phyloP scores from a whole-genome alignment of 2,329 filamentous ascomycete genomes.

The Truncatella angustata region DNA sequence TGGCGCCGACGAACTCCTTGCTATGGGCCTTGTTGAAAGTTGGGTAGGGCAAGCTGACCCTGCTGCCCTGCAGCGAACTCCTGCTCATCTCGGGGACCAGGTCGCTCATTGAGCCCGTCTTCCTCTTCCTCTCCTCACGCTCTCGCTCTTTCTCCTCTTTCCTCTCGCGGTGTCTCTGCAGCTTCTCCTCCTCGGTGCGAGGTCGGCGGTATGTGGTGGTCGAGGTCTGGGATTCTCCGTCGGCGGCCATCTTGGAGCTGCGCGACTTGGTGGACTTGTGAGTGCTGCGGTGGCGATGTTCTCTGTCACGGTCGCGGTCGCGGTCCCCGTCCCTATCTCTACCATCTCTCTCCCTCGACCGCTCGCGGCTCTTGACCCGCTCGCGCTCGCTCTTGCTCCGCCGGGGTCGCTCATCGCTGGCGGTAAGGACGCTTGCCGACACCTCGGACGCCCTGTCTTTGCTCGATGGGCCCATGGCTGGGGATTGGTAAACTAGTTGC shows the following conservation, averaged over 20 bases:
- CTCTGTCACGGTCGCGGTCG: constrained; percentile 23
- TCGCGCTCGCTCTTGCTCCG: constrained; percentile 12
- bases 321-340: constrained; percentile 8
- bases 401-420: constrained; percentile 14
- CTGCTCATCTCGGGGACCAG: constrained; percentile 28
- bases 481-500: background rate
- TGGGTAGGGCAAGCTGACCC: constrained; percentile 31
- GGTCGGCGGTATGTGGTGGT: constrained; percentile 26
- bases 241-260: constrained; percentile 23
- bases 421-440: constrained; percentile 11
- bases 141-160: constrained; percentile 20
- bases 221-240: constrained; percentile 25
- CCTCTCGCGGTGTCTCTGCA: constrained; percentile 20
- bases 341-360: background rate
- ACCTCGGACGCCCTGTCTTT: constrained; percentile 8
- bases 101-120: constrained; percentile 29
- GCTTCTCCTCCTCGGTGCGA: constrained; percentile 18
- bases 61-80: constrained; percentile 20
- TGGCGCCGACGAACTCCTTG: too few species aligned
- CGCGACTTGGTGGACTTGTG: constrained; percentile 25
- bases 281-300: constrained; percentile 15
- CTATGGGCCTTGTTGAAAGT: constrained; percentile 71
- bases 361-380: too few species aligned
- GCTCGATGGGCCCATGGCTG: constrained; percentile 12
- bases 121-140: constrained; percentile 19